These are phyloP conservation scores for Diddensiella santjacobensis DNA, from an alignment of 805 yeast genomes.

Conservation along the genomic window DNA sequence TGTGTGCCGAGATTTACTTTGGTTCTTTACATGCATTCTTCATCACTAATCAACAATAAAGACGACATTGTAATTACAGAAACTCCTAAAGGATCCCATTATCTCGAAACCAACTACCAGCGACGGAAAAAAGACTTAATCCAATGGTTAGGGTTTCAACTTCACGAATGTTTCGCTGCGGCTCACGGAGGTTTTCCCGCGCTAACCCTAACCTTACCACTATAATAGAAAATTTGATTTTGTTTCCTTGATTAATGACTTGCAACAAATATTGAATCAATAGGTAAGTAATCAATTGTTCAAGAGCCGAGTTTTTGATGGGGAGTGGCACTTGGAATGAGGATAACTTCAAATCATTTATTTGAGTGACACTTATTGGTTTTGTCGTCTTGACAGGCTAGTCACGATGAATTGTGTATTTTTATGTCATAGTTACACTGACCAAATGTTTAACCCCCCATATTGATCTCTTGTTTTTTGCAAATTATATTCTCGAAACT, in stretches of 20 bases:
- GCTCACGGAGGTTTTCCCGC: too few species aligned
- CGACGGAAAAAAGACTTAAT: too few species aligned
- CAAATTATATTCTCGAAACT: too few species aligned
- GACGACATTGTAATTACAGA: too few species aligned
- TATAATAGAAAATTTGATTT: not conserved
- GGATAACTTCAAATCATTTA: slow-evolving; percentile 11
- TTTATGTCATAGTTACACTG: slow-evolving; percentile 27
- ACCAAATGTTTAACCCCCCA: not conserved
- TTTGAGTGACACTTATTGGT: slow-evolving; percentile 3
- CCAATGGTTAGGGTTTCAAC: too few species aligned
- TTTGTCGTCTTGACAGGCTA: slow-evolving; percentile 3
- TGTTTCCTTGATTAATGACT: not conserved
- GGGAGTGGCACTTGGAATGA: too few species aligned
- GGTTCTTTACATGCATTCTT: too few species aligned
- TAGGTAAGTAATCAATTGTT: not conserved
- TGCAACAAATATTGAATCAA: not conserved
- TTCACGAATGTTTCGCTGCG: too few species aligned
- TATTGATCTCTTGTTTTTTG: too few species aligned
- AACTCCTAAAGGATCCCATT: too few species aligned
- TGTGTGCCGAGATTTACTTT: too few species aligned
- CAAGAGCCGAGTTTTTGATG: not conserved
- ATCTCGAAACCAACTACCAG: too few species aligned
- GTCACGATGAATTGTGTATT: not conserved
- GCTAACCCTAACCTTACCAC: not conserved
- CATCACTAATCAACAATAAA: not conserved